Evolutionary conservation across 2,329 filamentous ascomycete genomes (phyloP).

Genomic region (Magnaporthiopsis incrustans): DNA sequence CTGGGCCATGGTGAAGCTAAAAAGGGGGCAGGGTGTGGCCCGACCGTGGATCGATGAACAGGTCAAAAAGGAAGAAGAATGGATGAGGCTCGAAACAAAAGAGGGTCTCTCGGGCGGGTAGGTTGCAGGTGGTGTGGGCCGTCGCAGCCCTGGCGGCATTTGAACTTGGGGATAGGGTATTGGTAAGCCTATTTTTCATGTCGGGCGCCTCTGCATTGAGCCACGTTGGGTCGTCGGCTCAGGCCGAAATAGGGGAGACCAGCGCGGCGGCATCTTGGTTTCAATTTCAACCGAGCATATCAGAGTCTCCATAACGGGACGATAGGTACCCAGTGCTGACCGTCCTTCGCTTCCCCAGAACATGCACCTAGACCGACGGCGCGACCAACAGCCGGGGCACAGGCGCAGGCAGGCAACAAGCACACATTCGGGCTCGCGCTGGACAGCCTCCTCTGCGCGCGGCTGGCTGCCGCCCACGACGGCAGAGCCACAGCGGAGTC

Average conservation of each 20-base stretch:
- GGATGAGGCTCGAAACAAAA: constrained; percentile 6
- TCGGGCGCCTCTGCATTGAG: neutral
- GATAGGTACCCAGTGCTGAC: too few relatives aligned
- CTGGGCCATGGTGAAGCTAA: neutral
- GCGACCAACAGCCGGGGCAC: neutral
- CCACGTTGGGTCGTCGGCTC: neutral
- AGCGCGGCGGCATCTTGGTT: neutral
- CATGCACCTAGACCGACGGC: neutral
- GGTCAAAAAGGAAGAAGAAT: neutral
- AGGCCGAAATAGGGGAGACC: neutral
- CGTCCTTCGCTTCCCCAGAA: neutral
- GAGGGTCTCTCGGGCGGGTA: neutral
- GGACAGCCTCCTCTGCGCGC: neutral
- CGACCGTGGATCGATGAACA: constrained; percentile 4
- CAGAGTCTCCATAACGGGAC: too few relatives aligned
- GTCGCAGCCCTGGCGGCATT: neutral
- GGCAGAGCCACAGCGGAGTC: neutral
- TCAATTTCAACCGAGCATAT: neutral
- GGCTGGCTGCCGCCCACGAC: neutral
- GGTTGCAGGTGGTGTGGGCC: neutral
- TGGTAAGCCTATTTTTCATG: neutral
- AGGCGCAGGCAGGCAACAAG: too few relatives aligned
- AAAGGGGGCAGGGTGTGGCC: constrained; percentile 3
- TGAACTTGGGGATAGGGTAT: neutral
- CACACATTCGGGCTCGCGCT: neutral